Evolutionary conservation across 2,329 filamentous ascomycete genomes (phyloP), one percentile per base, ranked within the genome.

Genomic region (Claviceps paspali): DNA sequence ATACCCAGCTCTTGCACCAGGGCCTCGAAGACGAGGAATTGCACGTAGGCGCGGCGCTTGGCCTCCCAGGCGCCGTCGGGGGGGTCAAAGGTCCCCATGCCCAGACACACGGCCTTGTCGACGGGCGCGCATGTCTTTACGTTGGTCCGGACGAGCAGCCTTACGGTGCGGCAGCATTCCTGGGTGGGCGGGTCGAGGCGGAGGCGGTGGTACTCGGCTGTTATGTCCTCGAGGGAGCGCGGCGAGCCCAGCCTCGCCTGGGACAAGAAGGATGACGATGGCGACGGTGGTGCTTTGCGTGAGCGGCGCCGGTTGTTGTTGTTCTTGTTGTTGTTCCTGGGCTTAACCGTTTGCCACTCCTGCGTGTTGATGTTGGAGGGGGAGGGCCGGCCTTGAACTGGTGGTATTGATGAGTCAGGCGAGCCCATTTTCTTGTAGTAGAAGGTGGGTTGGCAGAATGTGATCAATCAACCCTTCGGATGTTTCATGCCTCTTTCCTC

Each of bases 31-130:
- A 67, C 70, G 19, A 62, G 60, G 1, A 74, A 59, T 49, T 78
- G 72, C 29, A 67, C 47, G 42, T 67, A 67, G 1, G 67, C 61
- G 3, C 59, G 59, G 34, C 63, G 54, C 42, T 62, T 63, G 2
- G 57, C 55, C n/a, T 63, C 60, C 55, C 58, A 64, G 0, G 57
- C 60, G 1, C 59, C 63, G 31, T 68, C 62, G 3, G 54, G 52
- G 2, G 68, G 67, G 35, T 73, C 67, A 41, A 73, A 73, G 0
- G 67, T 61, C 2, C 72, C 72, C 2, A 70, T 52, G 0, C 72
- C 72, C 5, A 76, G 58, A 41, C 70, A 74, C 5, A 76, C 46
- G 1, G 69, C 72, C 7, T 51, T 55, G 2, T 49, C 53, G 26
- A 65, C 48, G 17, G 15, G n/a, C 39, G 45, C n/a, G 27, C 45